Percentiles rank a stretch among this genome's conserved stretches.
Conservation (phyloP, 140 eudicot species). For the Flaveria floridana region DNA sequence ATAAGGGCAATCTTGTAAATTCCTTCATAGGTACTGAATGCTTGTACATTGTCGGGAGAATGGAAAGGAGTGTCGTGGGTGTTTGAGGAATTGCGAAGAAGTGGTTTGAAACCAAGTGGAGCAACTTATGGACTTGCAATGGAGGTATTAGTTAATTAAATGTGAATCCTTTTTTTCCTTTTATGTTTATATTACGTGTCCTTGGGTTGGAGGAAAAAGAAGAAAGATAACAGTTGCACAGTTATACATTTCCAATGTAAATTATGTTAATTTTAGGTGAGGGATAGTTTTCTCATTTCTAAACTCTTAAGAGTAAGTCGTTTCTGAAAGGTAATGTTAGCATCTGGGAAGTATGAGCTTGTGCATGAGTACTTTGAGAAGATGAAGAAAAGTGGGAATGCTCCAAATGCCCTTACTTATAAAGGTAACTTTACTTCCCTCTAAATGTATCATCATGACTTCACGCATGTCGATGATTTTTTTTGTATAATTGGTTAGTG, state of each 20-base stretch:
- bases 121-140: conserved; percentile 96
- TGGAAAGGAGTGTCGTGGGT: conserved; percentile 98
- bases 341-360: conserved; percentile 71
- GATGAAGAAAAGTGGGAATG: conserved; percentile 76
- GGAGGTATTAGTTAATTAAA: conserved; percentile 60
- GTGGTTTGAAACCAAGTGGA: conserved; percentile 68
- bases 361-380: conserved; percentile 72
- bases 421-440: conserved; percentile 48
- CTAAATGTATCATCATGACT: conserved; percentile 12
- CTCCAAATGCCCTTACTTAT: conserved; percentile 79
- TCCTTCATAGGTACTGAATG: conserved; percentile 68
- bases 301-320: conserved; percentile 31
- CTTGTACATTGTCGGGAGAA: conserved; percentile 74
- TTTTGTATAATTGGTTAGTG: conserved; percentile 41
- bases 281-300: conserved; percentile 5
- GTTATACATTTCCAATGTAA: not conserved
- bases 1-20: conserved; percentile 7
- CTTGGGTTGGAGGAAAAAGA: not conserved
- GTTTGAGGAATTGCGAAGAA: conserved; percentile 70
- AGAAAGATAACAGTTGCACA: not conserved
- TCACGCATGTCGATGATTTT: not conserved
- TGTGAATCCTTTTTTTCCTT: not conserved
- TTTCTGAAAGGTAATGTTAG: conserved; percentile 81
- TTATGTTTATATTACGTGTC: not conserved
- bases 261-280: conserved; percentile 2